These are phyloP conservation scores for Paecilomyces sp. DNA, from an alignment of 2,329 filamentous ascomycete species.

Conservation along the genomic window DNA sequence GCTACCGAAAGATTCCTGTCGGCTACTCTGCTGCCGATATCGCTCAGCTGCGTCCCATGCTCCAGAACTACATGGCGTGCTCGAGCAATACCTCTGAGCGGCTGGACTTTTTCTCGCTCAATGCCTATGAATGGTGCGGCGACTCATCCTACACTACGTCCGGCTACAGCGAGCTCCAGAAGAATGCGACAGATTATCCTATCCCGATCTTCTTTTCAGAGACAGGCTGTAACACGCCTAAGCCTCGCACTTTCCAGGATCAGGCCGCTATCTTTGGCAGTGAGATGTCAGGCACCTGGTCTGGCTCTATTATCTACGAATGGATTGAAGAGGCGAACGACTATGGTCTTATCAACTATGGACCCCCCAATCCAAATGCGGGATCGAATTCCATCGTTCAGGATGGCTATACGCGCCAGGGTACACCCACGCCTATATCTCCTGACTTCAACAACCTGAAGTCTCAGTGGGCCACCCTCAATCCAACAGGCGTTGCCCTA, in stretches of 20 bases:
- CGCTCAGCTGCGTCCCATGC: constrained; percentile 57
- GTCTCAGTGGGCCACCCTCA: constrained; percentile 65
- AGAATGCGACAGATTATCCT: constrained; percentile 61
- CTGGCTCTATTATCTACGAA: constrained; percentile 78
- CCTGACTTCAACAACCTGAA: constrained; percentile 77
- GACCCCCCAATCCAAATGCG: constrained; percentile 48
- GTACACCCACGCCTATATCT: constrained; percentile 63
- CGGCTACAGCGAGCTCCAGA: constrained; percentile 63
- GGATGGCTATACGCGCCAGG: constrained; percentile 63
- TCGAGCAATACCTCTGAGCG: constrained; percentile 59
- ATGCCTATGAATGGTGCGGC: constrained; percentile 79
- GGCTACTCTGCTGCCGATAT: constrained; percentile 88
- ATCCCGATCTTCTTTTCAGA: constrained; percentile 90
- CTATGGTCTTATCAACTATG: constrained; percentile 76
- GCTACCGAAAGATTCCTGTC: constrained; percentile 73
- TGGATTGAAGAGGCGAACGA: constrained; percentile 81
- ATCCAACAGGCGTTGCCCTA: constrained; percentile 60
- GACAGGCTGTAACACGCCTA: constrained; percentile 65
- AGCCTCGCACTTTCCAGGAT: constrained; percentile 45
- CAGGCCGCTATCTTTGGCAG: constrained; percentile 69
- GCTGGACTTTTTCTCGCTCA: constrained; percentile 78
- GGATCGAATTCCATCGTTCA: constrained; percentile 49
- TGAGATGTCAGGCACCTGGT: constrained; percentile 64
- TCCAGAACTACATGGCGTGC: constrained; percentile 72
- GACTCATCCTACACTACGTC: constrained; percentile 49